Conservation (phyloP, 2,329 filamentous ascomycete species). For the Fusarium sp. region DNA sequence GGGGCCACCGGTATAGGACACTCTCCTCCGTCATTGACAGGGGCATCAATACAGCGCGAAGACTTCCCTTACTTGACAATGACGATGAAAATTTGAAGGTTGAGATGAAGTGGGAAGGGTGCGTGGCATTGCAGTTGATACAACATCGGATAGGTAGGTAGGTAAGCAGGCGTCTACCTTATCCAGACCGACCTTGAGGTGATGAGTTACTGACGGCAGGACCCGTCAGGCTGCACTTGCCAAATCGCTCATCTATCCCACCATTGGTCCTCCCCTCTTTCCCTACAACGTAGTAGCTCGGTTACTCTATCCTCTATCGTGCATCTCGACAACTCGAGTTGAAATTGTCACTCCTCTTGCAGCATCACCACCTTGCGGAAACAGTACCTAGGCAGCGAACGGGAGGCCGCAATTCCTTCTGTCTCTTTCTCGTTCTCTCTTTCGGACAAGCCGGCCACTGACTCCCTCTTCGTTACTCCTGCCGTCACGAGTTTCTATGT, state of each 20-base stretch:
- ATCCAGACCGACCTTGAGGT: not conserved
- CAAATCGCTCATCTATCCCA: slow-evolving; percentile 10
- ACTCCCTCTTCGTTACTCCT: not conserved
- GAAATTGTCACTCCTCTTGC: not conserved
- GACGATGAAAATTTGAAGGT: not conserved
- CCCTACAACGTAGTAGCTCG: not conserved
- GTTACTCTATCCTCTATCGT: not conserved
- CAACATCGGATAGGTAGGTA: not conserved
- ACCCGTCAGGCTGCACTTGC: slow-evolving; percentile 18
- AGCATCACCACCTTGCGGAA: not conserved
- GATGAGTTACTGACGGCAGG: slow-evolving; percentile 1
- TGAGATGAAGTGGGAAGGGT: not conserved
- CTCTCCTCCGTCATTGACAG: slow-evolving; percentile 1
- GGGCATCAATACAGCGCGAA: not conserved
- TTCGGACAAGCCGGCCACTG: slow-evolving; percentile 19
- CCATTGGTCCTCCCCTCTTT: not conserved
- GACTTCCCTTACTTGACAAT: not conserved
- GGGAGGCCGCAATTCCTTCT: not conserved
- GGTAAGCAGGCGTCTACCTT: not conserved
- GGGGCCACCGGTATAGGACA: not conserved
- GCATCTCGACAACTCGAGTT: not conserved
- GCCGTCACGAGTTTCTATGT: slow-evolving; percentile 6
- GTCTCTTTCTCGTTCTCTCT: not conserved
- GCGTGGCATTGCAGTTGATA: slow-evolving; percentile 2
- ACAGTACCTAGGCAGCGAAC: not conserved